Evolutionary conservation across 768 basidiomycete genomes (phyloP).

Genomic region (Crassisporium funariophilum): DNA sequence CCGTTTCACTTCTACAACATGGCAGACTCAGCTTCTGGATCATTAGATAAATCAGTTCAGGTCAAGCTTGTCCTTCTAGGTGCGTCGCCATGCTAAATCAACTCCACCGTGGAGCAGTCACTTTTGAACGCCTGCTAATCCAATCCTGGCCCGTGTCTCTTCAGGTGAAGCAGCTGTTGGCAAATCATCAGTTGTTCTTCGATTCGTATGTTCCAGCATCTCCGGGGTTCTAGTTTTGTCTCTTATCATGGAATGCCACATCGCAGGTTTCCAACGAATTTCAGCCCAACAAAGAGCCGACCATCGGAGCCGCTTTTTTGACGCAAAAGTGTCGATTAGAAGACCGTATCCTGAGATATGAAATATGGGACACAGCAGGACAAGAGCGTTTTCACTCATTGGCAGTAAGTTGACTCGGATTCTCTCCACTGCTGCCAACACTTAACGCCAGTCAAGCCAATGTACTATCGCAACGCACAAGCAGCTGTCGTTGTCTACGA

Average conservation of each 20-base stretch:
- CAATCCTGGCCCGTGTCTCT: slow-evolving; percentile 14
- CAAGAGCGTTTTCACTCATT: slow-evolving; percentile 98
- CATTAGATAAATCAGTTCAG: slow-evolving; percentile 89
- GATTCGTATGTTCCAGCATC: slow-evolving; percentile 68
- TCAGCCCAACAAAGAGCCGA: slow-evolving; percentile 98
- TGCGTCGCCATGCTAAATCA: slow-evolving; percentile 29
- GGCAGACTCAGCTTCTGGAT: slow-evolving; percentile 75
- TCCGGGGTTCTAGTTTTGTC: background rate
- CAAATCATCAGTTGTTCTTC: slow-evolving; percentile 97
- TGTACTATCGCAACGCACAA: slow-evolving; percentile 99
- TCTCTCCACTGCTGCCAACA: slow-evolving; percentile 10
- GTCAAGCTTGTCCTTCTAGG: slow-evolving; percentile 97
- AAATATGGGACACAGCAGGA: slow-evolving; percentile 97
- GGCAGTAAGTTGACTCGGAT: slow-evolving; percentile 58
- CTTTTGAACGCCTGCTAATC: slow-evolving; percentile 10
- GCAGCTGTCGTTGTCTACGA: slow-evolving; percentile 99
- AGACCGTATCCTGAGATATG: slow-evolving; percentile 90
- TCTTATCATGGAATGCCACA: slow-evolving; percentile 1
- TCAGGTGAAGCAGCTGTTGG: slow-evolving; percentile 97
- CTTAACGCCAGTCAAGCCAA: slow-evolving; percentile 59
- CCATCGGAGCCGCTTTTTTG: slow-evolving; percentile 94
- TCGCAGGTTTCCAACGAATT: slow-evolving; percentile 93
- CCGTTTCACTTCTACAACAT: slow-evolving; percentile 39
- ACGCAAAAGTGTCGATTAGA: slow-evolving; percentile 96
- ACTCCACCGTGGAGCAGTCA: background rate